Percentiles rank a stretch among this genome's conserved stretches.
Conservation (phyloP, 148 eudicot species). For the Talinum fruticosum region DNA sequence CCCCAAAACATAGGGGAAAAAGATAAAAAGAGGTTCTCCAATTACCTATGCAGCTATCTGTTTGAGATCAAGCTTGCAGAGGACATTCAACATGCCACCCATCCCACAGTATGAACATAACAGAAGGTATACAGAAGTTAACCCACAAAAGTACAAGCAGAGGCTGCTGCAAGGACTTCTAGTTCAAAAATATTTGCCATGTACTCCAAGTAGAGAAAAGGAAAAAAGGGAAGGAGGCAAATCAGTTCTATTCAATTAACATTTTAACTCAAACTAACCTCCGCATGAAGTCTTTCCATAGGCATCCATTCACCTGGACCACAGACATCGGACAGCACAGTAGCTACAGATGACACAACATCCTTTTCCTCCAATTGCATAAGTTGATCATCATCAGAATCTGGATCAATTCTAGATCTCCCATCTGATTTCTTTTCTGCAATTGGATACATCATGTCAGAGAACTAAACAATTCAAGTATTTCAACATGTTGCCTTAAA, state of each 20-base stretch:
- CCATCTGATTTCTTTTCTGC: conserved; percentile 74
- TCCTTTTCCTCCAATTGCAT: conserved; percentile 80
- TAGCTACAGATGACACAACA: conserved; percentile 84
- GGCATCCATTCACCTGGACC: conserved; percentile 99
- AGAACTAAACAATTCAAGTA: background rate
- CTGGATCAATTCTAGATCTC: conserved; percentile 70
- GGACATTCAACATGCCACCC: background rate
- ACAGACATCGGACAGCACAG: conserved; percentile 72
- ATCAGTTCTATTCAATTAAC: background rate
- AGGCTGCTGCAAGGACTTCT: background rate
- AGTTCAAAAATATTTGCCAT: background rate
- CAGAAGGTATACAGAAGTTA: background rate
- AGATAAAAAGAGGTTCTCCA: background rate
- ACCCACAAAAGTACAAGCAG: background rate
- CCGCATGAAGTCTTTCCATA: conserved; percentile 82
- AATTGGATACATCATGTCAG: background rate
- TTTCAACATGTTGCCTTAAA: background rate
- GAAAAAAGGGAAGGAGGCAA: background rate
- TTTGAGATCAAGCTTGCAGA: background rate
- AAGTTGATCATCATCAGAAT: conserved; percentile 72
- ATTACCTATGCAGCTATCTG: background rate
- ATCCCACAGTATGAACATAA: background rate
- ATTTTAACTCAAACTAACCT: conserved; percentile 45
- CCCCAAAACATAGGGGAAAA: background rate
- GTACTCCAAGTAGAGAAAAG: background rate